Base-by-base conservation (phyloP, 2,329 filamentous ascomycete genomes). In the Pseudogymnoascus verrucosus region DNA sequence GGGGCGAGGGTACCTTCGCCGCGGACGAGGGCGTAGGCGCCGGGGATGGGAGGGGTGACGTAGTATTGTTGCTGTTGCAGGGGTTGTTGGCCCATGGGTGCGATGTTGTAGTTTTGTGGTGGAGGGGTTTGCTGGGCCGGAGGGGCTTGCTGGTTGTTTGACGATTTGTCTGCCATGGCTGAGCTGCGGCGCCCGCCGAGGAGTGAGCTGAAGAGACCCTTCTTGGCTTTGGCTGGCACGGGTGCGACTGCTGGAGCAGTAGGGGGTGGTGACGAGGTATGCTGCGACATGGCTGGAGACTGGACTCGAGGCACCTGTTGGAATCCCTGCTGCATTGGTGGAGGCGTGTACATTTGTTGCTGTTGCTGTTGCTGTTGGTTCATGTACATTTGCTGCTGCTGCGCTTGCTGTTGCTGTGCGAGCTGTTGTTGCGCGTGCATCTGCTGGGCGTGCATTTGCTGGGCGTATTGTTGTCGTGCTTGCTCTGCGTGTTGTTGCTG, bases 21-120 rank as follows among this genome's bases (percentile, higher is more conserved):
- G 42, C 68, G 67, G 6, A 74, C 73, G 2, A 72, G 62, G 14
- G 62, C 37, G 59, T 74, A 74, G 3, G 69, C 69, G 4, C 68
- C 68, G 19, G 73, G 72, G 47, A 74, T 74, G 2, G 71, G 72
- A 7, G 73, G 71, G 28, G 62, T 68, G 64, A 70, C 68, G 62
- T 74, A 74, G 28, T 64, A 63, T 2, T 66, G 65, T 44, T 64
- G 62, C 34, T 72, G 71, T 65, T 67, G 64, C 14, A 62, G 65
- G 5, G 51, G 21, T 19, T 14, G 64, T 54, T n/a, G 63, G 66
- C 31, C 65, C 62, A 23, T 64, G 62, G 31, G 62, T 54, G 12
- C 47, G 57, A 8, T 60, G 8, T 26, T n/a, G 19, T 36, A 36
- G 11, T 23, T 40, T 47, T 44, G 34, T 47, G 34, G 40, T 36